Conservation (phyloP, 345 rosid species). For the Cardamine resedifolia region DNA sequence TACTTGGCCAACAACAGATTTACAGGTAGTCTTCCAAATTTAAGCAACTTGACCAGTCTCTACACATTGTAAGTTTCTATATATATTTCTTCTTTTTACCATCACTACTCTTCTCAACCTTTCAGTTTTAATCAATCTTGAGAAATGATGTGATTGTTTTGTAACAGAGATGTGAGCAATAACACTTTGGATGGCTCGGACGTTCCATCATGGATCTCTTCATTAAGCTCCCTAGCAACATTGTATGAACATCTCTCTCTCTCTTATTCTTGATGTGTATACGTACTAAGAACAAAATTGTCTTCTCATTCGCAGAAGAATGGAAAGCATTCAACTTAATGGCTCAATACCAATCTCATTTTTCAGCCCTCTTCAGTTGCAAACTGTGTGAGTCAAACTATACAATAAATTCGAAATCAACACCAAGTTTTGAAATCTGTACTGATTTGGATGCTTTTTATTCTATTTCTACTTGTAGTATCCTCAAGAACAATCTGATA, state of each 20-base stretch:
- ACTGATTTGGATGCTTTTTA: not conserved
- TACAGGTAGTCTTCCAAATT: conserved; percentile 62
- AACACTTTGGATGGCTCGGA: conserved; percentile 53
- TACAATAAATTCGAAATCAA: not conserved
- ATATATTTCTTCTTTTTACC: not conserved
- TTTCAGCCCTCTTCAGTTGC: conserved; percentile 57
- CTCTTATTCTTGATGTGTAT: not conserved
- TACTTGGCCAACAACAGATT: conserved; percentile 67
- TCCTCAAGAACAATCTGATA: conserved; percentile 50
- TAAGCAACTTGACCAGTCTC: conserved; percentile 53
- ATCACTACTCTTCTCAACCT: not conserved
- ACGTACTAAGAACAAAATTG: conserved; percentile 12
- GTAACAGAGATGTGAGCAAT: conserved; percentile 78
- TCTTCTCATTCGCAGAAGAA: conserved; percentile 46
- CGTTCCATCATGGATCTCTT: conserved; percentile 63
- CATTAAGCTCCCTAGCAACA: conserved; percentile 54
- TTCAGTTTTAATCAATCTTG: not conserved
- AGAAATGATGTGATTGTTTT: not conserved
- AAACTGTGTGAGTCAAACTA: conserved; percentile 61
- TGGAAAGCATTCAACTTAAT: conserved; percentile 52
- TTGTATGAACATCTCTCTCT: conserved; percentile 51
- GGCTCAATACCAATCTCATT: conserved; percentile 57
- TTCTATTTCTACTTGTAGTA: conserved; percentile 33
- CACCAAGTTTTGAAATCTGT: not conserved
- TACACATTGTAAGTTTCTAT: conserved; percentile 58